Evolutionary conservation across 345 rosid species (phyloP).

Genomic region (Gossypium stocksii): DNA sequence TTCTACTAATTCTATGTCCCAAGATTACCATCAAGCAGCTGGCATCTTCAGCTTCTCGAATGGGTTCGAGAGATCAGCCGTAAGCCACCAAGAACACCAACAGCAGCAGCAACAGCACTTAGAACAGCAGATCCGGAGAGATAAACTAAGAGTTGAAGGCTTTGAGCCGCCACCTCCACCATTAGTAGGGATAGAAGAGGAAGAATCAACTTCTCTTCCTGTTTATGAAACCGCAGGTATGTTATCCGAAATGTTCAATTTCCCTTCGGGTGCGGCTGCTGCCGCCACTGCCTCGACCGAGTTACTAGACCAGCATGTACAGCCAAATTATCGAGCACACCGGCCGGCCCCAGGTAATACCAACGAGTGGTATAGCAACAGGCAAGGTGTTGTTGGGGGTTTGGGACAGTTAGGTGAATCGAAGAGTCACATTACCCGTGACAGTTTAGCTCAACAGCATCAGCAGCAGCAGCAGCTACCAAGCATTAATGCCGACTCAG

Average conservation of each 20-base stretch:
- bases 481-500: constrained; percentile 60
- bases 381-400: constrained; percentile 26
- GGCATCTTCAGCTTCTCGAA: constrained; percentile 67
- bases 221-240: constrained; percentile 78
- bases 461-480: constrained; percentile 61
- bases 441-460: constrained; percentile 30
- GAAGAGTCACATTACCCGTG: constrained; percentile 29
- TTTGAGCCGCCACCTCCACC: constrained; percentile 39
- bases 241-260: constrained; percentile 95
- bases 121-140: constrained; percentile 68
- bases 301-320: constrained; percentile 29
- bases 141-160: constrained; percentile 48
- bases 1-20: constrained; percentile 72
- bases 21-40: constrained; percentile 50
- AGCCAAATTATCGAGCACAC: constrained; percentile 25
- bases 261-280: constrained; percentile 42
- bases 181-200: constrained; percentile 52
- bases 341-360: constrained; percentile 7
- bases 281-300: constrained; percentile 28
- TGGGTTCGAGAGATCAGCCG: constrained; percentile 54
- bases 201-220: constrained; percentile 44
- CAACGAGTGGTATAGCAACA: constrained; percentile 50
- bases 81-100: constrained; percentile 24
- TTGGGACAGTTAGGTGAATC: constrained; percentile 33
- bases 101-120: constrained; percentile 45